Conservation (phyloP, 305 asterid genomes). For the Rubia occidens region DNA sequence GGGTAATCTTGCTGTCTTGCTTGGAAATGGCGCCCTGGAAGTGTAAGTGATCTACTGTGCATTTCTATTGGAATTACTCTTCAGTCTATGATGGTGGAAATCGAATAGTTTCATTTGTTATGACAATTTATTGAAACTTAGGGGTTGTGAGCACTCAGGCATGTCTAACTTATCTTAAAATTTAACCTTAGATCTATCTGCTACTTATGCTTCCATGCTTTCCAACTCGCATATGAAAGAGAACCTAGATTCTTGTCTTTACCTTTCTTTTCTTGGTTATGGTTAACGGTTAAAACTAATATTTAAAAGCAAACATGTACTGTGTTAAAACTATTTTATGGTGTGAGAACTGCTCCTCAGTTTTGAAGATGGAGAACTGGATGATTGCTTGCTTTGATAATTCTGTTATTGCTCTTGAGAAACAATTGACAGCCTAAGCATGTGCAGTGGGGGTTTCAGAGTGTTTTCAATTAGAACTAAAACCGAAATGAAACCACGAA, state of each 20-base stretch:
- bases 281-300: not conserved
- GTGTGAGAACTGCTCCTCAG: not conserved
- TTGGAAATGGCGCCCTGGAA: constrained; percentile 92
- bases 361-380: not conserved
- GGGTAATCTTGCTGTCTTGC: constrained; percentile 91
- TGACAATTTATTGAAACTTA: not conserved
- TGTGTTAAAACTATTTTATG: not conserved
- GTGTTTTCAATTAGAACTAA: too few species aligned
- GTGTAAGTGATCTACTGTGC: constrained; percentile 49
- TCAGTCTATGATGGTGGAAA: not conserved
- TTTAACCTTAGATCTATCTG: not conserved
- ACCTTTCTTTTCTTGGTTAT: not conserved
- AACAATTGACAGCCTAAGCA: not conserved
- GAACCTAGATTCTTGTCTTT: not conserved
- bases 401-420: not conserved
- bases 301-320: not conserved
- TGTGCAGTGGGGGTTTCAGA: too few species aligned
- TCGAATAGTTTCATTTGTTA: not conserved
- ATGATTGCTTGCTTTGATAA: not conserved
- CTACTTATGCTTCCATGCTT: not conserved
- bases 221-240: not conserved
- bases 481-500: too few species aligned
- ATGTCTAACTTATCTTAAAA: not conserved
- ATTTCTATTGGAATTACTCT: not conserved
- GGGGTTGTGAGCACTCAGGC: not conserved